Base-by-base conservation (phyloP, 208 protist genomes). In the Trypanosoma boissoni region DNA sequence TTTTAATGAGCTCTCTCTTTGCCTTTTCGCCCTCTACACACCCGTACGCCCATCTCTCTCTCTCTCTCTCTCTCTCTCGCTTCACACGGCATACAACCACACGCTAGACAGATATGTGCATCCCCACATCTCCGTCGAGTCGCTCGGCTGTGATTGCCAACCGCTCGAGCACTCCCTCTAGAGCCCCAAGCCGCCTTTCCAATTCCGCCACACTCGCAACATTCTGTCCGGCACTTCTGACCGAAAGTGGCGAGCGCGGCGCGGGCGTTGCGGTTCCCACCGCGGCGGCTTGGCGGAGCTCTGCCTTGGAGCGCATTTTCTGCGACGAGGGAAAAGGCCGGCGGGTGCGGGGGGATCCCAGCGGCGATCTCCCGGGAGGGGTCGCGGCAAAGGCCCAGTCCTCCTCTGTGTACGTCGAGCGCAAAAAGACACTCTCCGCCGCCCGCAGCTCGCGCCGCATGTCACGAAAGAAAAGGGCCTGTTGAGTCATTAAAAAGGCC, bases 401-500 rank as follows among this genome's bases (percentile, higher is more conserved):
- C 34, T 78, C 61, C 34, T 81, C 75, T 41, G 76, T 76, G 36
- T 64, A 64, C 16, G 72, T 82, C 20, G 72, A 69, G 24, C 68
- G 82, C 20, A 84, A 49, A 43, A 89, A 89, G 16, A 57, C 24
- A 20, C 12, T 50, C 64, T 88, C 77, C 1, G 50, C 39, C 24
- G 41, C 3, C 4, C 41, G 26, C 41, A 88, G 74, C 29, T 66
- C 57, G 10, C 80, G 71, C 2, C 80, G 80, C 44, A 83, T 76
- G 2, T 50, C 32, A 43, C 84, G 74, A 56, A 84, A 88, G 21
- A 31, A 56, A 43, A 64, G 67, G 20, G 48, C 68, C 54, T 88
- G 80, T 42, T 56, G 34, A 21, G 74, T 80, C 16, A 91, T 66
- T 45, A 78, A 52, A 41, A 81, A 74, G 31, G 80, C 83, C 56